Evolutionary conservation across 2,329 filamentous ascomycete genomes (phyloP), one percentile per base, ranked within the genome.

Genomic region (Aspergillus candidus): DNA sequence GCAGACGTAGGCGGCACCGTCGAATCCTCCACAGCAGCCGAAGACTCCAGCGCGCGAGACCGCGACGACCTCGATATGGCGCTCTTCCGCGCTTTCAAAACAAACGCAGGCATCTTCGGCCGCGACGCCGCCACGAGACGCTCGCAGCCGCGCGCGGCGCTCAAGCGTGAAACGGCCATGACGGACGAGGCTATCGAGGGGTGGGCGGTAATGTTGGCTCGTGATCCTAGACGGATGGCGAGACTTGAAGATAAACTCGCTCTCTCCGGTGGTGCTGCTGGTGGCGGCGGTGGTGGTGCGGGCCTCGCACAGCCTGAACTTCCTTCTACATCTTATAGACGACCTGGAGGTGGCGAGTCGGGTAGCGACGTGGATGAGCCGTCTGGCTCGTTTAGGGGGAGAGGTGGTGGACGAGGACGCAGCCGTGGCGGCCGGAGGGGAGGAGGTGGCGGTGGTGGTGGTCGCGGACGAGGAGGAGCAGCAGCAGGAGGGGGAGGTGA

Each of bases 101-200:
- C 75, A 11, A 76, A 78, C 7, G 76, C 82, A 0, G 77, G 73
- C 6, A 59, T 83, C 0, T 96, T 96, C 57, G 77, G 73, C 4
- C 78, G 90, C 13, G 86, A 90, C 47, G 76, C 82, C 1, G 75
- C 77, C 4, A 88, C 85, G 0, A 76, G 88, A 41, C 75, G 85
- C 49, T 75, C 83, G 0, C 74, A 76, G 15, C 70, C 76, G 1
- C 76, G 93, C 32, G 67, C 65, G 6, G 77, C 77, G 30, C 63
- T 98, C 38, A 85, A 83, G 54, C 76, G 77, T 15, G 82, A 89
- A 47, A 94, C 88, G 1, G 84, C 84, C 4, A 88, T 96, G 88
- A 89, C 88, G 0, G 90, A 97, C 55, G 91, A 97, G 66, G 83
- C 85, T 3, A 84, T 98, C 30, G 93, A 97, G 66, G 93, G 93